A percentile compares a stretch with the other conserved stretches of the same genome.
Conservation (phyloP, 208 protist species). For the Kentomonas sorsogonicus region DNA sequence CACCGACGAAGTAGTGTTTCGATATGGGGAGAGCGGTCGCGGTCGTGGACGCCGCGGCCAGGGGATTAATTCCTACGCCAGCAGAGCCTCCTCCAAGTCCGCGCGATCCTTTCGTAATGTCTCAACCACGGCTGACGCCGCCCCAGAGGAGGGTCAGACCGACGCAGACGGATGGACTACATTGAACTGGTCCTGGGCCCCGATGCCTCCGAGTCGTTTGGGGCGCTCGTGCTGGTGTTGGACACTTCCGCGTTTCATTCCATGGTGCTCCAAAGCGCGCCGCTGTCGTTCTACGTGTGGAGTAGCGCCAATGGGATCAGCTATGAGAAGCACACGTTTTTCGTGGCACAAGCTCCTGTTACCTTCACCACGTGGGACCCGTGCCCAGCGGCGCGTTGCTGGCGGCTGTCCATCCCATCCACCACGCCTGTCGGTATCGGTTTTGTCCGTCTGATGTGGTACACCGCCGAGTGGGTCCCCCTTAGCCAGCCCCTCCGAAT, state of each 20-base stretch:
- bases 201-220: constrained; percentile 24
- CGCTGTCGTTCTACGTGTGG: constrained; percentile 38
- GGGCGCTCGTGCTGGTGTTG: constrained; percentile 44
- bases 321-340: constrained; percentile 9
- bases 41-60: too few species aligned
- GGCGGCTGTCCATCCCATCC: constrained; percentile 50
- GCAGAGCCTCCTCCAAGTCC: too few species aligned
- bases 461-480: constrained; percentile 16
- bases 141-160: too few species aligned
- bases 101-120: too few species aligned
- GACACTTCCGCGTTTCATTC: constrained; percentile 35
- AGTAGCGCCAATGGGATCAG: constrained; percentile 51
- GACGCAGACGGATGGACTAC: constrained; percentile 1
- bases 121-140: too few species aligned
- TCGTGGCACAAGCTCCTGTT: constrained; percentile 9
- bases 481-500: too few species aligned
- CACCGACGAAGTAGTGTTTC: too few species aligned
- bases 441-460: constrained; percentile 56
- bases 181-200: constrained; percentile 38
- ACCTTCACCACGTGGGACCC: constrained; percentile 14
- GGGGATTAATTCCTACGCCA: too few species aligned
- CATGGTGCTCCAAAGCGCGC: constrained; percentile 34
- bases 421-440: constrained; percentile 35
- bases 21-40: too few species aligned
- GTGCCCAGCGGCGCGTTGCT: constrained; percentile 34